Conservation (phyloP, 352 stramenopile species). For the Globisporangium heterothallicum region DNA sequence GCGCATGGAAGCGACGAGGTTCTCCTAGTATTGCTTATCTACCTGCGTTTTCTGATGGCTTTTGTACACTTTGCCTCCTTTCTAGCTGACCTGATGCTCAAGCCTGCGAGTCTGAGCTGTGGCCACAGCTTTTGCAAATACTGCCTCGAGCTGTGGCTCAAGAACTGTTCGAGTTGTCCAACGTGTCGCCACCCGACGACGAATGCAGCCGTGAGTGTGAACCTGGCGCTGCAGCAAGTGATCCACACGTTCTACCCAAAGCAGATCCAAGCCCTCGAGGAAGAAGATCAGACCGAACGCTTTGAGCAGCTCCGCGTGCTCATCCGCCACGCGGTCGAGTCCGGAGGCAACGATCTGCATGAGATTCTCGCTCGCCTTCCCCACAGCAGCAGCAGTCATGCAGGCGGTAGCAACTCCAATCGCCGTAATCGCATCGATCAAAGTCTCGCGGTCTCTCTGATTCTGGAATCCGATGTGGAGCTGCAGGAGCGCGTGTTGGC, state of each 20-base stretch:
- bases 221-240: conserved; percentile 31
- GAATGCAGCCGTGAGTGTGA: conserved; percentile 15
- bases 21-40: no score
- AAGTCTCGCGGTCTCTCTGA: conserved; percentile 22
- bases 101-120: conserved; percentile 32
- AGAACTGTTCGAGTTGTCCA: conserved; percentile 29
- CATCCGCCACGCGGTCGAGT: conserved; percentile 21
- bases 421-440: conserved; percentile 12
- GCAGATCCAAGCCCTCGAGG: conserved; percentile 23
- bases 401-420: conserved; percentile 1
- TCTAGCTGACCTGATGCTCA: conserved; percentile 44
- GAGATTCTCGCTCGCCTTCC: conserved; percentile 23
- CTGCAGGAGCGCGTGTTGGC: conserved; percentile 35
- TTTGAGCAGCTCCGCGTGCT: conserved; percentile 22
- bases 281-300: conserved; percentile 23
- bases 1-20: no score
- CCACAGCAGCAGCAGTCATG: conserved; percentile 5
- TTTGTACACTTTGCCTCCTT: no score
- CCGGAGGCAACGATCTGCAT: conserved; percentile 17
- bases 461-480: conserved; percentile 27
- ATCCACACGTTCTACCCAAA: conserved; percentile 23
- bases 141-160: conserved; percentile 38
- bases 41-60: no score
- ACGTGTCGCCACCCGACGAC: conserved; percentile 24
- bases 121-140: conserved; percentile 45